Percentiles rank a stretch among this genome's conserved stretches.
Conservation (phyloP, 306 rosid species). For the Dryas octopetala region DNA sequence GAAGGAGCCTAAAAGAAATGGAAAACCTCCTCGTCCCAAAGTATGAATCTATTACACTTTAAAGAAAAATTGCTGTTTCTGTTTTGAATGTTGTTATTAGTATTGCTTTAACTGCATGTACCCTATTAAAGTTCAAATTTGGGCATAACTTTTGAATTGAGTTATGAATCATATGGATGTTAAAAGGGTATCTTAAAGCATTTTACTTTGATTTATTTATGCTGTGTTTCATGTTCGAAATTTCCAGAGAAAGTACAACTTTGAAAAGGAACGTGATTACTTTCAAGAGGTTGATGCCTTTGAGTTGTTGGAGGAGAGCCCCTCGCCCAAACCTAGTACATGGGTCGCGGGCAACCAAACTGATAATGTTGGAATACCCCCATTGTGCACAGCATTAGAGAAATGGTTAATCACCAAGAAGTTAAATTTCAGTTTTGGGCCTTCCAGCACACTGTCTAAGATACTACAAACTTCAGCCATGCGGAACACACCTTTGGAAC, state of each 20-base stretch:
- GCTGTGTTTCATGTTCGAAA: conserved; percentile 8
- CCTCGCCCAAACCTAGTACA: conserved; percentile 79
- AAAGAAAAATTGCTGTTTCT: conserved; percentile 1
- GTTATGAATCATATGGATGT: neutral
- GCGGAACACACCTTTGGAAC: conserved; percentile 19
- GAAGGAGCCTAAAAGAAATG: conserved; percentile 61
- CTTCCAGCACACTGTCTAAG: conserved; percentile 74
- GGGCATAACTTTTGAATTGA: conserved; percentile 2
- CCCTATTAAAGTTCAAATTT: neutral
- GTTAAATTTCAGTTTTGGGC: conserved; percentile 49
- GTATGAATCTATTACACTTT: conserved; percentile 36
- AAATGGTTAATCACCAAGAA: conserved; percentile 66
- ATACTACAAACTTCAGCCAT: conserved; percentile 61
- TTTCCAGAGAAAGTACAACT: conserved; percentile 55
- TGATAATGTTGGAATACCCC: conserved; percentile 51
- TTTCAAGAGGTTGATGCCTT: conserved; percentile 89
- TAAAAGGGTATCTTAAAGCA: conserved; percentile 3
- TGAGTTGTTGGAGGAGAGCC: conserved; percentile 90
- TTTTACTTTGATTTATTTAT: neutral
- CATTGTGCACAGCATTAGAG: conserved; percentile 65
- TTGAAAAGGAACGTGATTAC: conserved; percentile 70
- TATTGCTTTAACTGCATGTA: neutral
- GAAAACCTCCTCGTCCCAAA: conserved; percentile 70
- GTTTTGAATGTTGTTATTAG: conserved; percentile 12
- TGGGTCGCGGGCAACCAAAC: conserved; percentile 47